Percentiles rank a stretch among this genome's conserved stretches.
Conservation (phyloP, 2,329 filamentous ascomycete species). For the Botrytis fragariae region DNA sequence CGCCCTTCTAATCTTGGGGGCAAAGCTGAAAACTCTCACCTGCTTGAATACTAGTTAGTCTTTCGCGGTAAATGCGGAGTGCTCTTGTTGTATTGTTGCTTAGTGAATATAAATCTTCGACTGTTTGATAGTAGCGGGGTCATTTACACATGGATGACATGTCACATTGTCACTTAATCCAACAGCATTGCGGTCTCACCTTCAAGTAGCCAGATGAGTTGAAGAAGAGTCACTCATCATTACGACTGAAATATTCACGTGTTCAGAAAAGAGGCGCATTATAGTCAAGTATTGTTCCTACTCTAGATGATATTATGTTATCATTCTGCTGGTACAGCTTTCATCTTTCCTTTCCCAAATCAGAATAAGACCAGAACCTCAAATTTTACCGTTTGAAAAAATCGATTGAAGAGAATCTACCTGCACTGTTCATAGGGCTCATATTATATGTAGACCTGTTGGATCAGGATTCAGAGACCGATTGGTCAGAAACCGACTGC, state of each 20-base stretch:
- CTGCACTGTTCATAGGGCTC: too few species aligned
- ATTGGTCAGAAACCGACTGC: background rate
- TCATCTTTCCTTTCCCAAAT: background rate
- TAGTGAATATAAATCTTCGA: background rate
- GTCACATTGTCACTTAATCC: background rate
- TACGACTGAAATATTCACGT: background rate
- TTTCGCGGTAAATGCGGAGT: background rate
- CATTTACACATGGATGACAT: background rate
- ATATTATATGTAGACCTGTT: background rate
- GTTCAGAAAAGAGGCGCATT: too few species aligned
- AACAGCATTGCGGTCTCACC: background rate
- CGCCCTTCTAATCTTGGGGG: background rate
- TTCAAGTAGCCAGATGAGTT: background rate
- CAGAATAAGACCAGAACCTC: too few species aligned
- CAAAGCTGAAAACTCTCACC: background rate
- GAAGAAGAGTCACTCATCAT: background rate
- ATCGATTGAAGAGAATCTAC: background rate
- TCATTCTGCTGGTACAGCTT: background rate
- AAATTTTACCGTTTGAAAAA: too few species aligned
- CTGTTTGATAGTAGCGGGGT: background rate
- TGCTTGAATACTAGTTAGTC: rapidly evolving
- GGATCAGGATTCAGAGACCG: background rate
- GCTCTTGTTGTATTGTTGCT: rapidly evolving
- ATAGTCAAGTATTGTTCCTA: background rate
- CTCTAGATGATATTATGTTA: background rate